phyloP scores from a whole-genome alignment of 2,329 filamentous ascomycete genomes.

The Knufia fluminis region DNA sequence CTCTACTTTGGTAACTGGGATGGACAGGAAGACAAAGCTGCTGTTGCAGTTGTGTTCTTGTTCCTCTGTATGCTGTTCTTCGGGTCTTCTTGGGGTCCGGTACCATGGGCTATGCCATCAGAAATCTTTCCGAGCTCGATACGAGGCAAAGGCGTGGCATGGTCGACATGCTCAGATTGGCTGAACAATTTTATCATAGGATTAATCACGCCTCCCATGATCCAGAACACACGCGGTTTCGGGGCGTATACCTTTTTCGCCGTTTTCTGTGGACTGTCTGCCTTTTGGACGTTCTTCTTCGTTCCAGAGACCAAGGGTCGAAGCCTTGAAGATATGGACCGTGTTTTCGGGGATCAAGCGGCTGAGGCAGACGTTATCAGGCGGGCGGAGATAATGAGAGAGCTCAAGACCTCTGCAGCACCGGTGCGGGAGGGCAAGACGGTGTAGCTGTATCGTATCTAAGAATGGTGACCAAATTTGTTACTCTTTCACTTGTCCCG shows the following conservation, averaged over 20 bases:
- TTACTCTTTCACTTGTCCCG: too few relatives aligned
- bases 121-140: constrained; percentile 56
- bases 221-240: constrained; percentile 48
- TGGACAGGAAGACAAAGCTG: constrained; percentile 42
- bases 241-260: constrained; percentile 77
- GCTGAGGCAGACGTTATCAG: constrained; percentile 24
- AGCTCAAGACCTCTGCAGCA: not conserved
- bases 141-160: constrained; percentile 56
- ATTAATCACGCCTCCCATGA: constrained; percentile 54
- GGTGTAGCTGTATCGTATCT: not conserved
- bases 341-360: constrained; percentile 59
- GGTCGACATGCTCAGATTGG: constrained; percentile 57
- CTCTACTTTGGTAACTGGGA: constrained; percentile 43
- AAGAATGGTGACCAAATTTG: too few relatives aligned
- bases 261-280: constrained; percentile 58
- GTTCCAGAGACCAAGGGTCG: constrained; percentile 66
- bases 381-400: not conserved
- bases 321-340: constrained; percentile 68
- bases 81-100: constrained; percentile 27
- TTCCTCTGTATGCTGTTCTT: not conserved
- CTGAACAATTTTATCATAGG: constrained; percentile 56
- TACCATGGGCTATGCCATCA: constrained; percentile 34
- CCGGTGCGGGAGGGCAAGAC: not conserved
- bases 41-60: constrained; percentile 26
- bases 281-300: constrained; percentile 63